Percentiles rank a stretch among this genome's conserved stretches.
phyloP scores from a whole-genome alignment of 2,329 filamentous ascomycete genomes.

The Aureobasidium musti region DNA sequence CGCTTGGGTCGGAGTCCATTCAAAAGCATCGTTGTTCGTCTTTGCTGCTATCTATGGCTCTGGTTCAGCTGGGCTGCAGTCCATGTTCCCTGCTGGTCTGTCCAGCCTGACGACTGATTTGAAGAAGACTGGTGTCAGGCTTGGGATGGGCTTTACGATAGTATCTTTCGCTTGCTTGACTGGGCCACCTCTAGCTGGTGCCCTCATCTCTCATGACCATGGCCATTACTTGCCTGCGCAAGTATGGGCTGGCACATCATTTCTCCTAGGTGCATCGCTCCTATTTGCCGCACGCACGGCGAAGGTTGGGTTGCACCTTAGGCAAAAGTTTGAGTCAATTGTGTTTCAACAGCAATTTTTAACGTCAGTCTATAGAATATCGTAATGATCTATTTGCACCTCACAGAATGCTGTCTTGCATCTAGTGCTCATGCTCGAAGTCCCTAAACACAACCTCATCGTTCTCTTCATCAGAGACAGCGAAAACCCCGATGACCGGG shows the following conservation, averaged over 20 bases:
- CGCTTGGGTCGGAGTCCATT: slow-evolving; percentile 58
- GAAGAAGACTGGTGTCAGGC: slow-evolving; percentile 50
- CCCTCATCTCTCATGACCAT: slow-evolving; percentile 45
- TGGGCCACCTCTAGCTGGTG: slow-evolving; percentile 52
- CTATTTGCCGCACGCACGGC: slow-evolving; percentile 37
- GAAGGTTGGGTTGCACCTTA: slow-evolving; percentile 38
- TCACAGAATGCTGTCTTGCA: background rate
- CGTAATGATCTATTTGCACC: background rate
- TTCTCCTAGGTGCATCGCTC: slow-evolving; percentile 36
- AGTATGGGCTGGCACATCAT: slow-evolving; percentile 46
- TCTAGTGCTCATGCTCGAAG: background rate
- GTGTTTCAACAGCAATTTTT: too few relatives aligned
- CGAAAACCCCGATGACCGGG: slow-evolving; percentile 6
- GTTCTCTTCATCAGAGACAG: background rate
- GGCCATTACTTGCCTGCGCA: slow-evolving; percentile 48
- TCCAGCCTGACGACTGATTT: slow-evolving; percentile 51
- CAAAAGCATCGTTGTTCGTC: slow-evolving; percentile 43
- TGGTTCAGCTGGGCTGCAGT: slow-evolving; percentile 49
- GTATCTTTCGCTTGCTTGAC: slow-evolving; percentile 50
- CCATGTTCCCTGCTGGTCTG: slow-evolving; percentile 49
- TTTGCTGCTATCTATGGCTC: slow-evolving; percentile 52
- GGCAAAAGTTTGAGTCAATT: slow-evolving; percentile 34
- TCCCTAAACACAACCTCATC: background rate
- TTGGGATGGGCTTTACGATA: slow-evolving; percentile 53
- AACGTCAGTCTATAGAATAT: background rate